phyloP scores from a whole-genome alignment of 2,329 filamentous ascomycete species.

The Periglandula ipomoeae region DNA sequence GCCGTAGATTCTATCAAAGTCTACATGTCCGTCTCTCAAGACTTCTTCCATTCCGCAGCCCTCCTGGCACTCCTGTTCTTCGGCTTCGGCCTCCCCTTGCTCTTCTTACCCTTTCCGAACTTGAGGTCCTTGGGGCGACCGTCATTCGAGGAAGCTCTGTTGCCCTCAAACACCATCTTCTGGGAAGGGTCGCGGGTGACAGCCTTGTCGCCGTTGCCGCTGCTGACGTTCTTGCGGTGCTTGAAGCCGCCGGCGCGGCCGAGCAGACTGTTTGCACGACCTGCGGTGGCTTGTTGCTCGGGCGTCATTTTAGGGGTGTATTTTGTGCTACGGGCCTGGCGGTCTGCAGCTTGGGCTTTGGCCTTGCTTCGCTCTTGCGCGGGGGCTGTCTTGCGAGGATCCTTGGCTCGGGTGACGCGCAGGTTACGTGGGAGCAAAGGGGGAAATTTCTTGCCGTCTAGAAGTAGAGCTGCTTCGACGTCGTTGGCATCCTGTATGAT shows the following conservation, averaged over 20 bases:
- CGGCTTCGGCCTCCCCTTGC: constrained; percentile 31
- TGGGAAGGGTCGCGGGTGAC: constrained; percentile 42
- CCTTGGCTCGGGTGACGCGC: constrained; percentile 79
- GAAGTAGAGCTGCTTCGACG: constrained; percentile 82
- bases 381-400: constrained; percentile 49
- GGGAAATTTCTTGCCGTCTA: constrained; percentile 86
- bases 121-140: constrained; percentile 50
- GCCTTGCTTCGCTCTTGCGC: constrained; percentile 28
- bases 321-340: constrained; percentile 32
- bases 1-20: too few relatives aligned
- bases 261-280: constrained; percentile 65
- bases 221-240: constrained; percentile 25
- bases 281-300: constrained; percentile 60
- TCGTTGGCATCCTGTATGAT: constrained; percentile 59
- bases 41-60: constrained; percentile 36
- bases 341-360: constrained; percentile 26
- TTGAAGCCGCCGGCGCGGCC: constrained; percentile 56
- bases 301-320: constrained; percentile 64
- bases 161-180: constrained; percentile 71
- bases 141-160: constrained; percentile 59
- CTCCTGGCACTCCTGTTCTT: constrained; percentile 29
- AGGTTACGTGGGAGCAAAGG: constrained; percentile 86
- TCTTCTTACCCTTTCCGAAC: constrained; percentile 42
- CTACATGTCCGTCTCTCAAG: too few relatives aligned
- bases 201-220: constrained; percentile 12